These are phyloP conservation scores for Teunomyces kruisii DNA, from an alignment of 805 yeast species.

Conservation along the genomic window DNA sequence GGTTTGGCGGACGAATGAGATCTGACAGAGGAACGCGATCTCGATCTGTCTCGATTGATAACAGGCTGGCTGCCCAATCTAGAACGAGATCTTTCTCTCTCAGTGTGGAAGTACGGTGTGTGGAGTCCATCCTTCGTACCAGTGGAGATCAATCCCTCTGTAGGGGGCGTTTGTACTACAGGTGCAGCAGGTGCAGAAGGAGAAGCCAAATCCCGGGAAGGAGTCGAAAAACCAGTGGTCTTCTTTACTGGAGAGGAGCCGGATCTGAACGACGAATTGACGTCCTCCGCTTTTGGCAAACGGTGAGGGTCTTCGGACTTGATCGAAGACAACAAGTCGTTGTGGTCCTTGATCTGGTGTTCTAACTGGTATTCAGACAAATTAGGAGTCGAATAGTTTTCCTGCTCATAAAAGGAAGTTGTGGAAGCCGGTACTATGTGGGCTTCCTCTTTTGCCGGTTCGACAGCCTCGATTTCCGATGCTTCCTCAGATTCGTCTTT, in stretches of 20 bases:
- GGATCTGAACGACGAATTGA: neutral
- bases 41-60: slow-evolving; percentile 26
- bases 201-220: slow-evolving; percentile 5
- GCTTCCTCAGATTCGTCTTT: neutral
- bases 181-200: neutral
- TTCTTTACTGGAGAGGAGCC: neutral
- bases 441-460: neutral
- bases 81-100: slow-evolving; percentile 13
- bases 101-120: slow-evolving; percentile 35
- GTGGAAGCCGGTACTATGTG: neutral
- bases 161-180: neutral
- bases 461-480: neutral
- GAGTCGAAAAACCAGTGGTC: slow-evolving; percentile 5
- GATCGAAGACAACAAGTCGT: slow-evolving; percentile 34
- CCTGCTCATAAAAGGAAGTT: slow-evolving; percentile 14
- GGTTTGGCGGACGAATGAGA: slow-evolving; percentile 39
- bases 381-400: slow-evolving; percentile 42
- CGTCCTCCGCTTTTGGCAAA: slow-evolving; percentile 16
- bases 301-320: slow-evolving; percentile 37
- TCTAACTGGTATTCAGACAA: slow-evolving; percentile 45
- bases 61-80: slow-evolving; percentile 6
- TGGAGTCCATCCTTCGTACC: slow-evolving; percentile 18
- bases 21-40: slow-evolving; percentile 26
- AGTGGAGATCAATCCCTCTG: slow-evolving; percentile 1
- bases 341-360: slow-evolving; percentile 37